Percentiles rank a stretch among this genome's conserved stretches.
phyloP scores from a whole-genome alignment of 305 asterid genomes.

The Fraxinus sp. region DNA sequence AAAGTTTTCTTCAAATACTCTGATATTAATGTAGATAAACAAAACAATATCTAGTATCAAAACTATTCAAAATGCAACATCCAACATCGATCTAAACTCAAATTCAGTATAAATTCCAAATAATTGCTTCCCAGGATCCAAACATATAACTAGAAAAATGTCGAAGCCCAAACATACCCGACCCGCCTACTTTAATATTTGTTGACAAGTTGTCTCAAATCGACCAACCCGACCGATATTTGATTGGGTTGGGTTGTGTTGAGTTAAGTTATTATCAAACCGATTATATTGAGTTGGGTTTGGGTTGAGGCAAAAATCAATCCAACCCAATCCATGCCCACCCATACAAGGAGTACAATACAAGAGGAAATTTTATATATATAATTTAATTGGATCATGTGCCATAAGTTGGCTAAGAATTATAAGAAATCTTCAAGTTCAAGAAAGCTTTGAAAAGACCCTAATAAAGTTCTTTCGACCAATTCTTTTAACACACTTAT shows the following conservation, averaged over 20 bases:
- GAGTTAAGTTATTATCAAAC: no score
- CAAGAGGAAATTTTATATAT: neutral
- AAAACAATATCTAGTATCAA: neutral
- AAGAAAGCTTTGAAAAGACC: conserved; percentile 38
- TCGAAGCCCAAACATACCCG: conserved; percentile 38
- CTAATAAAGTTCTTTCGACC: conserved; percentile 33
- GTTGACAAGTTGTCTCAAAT: no score
- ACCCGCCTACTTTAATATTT: no score
- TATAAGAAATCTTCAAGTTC: conserved; percentile 30
- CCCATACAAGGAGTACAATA: neutral
- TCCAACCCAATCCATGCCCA: no score
- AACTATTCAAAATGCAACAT: neutral
- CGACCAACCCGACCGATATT: no score
- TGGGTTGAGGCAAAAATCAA: no score
- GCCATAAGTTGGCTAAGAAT: conserved; percentile 39
- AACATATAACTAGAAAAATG: neutral
- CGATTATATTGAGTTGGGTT: no score
- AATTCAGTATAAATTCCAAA: neutral
- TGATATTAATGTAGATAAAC: neutral
- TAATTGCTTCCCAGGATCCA: neutral
- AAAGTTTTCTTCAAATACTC: neutral
- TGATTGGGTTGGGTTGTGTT: no score
- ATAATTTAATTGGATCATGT: conserved; percentile 33
- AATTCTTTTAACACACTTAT: neutral
- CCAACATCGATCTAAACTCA: neutral